Evolutionary conservation across 441 rosid species (phyloP).

Genomic region (Kokia cookei): DNA sequence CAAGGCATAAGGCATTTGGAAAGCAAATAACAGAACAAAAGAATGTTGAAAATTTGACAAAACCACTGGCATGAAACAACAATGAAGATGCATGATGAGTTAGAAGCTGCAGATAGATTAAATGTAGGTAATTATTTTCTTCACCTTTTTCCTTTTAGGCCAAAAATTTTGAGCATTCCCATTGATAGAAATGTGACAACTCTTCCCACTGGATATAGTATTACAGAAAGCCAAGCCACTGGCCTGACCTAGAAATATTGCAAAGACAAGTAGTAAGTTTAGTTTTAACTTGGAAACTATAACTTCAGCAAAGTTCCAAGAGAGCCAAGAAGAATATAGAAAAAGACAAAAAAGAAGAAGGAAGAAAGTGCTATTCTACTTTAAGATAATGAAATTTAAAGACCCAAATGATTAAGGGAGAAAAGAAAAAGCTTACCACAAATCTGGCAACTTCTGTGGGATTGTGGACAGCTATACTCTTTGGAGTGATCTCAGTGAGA

Average conservation of each 20-base stretch:
- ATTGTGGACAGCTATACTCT: slow-evolving; percentile 97
- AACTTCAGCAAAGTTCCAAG: slow-evolving; percentile 14
- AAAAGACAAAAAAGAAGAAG: neutral
- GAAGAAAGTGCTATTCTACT: neutral
- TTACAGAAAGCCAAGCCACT: slow-evolving; percentile 98
- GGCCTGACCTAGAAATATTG: slow-evolving; percentile 90
- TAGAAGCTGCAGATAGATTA: slow-evolving; percentile 4
- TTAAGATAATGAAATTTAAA: neutral
- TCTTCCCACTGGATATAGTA: slow-evolving; percentile 95
- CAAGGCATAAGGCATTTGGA: neutral
- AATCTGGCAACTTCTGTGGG: slow-evolving; percentile 90
- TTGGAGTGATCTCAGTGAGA: slow-evolving; percentile 98
- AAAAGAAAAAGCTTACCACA: slow-evolving; percentile 66
- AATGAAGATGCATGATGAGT: neutral
- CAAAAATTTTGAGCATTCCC: slow-evolving; percentile 97
- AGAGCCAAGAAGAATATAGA: slow-evolving; percentile 6
- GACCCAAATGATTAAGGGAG: neutral
- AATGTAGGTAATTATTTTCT: slow-evolving; percentile 12
- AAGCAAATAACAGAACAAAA: neutral
- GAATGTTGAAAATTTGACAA: neutral
- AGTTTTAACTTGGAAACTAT: slow-evolving; percentile 1
- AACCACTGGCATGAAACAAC: slow-evolving; percentile 1
- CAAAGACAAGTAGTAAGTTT: slow-evolving; percentile 29
- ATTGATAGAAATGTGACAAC: slow-evolving; percentile 85
- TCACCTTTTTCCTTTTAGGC: slow-evolving; percentile 93